These are phyloP conservation scores for Laburnicola sp. DNA, from an alignment of 2,329 filamentous ascomycete genomes.

Conservation along the genomic window DNA sequence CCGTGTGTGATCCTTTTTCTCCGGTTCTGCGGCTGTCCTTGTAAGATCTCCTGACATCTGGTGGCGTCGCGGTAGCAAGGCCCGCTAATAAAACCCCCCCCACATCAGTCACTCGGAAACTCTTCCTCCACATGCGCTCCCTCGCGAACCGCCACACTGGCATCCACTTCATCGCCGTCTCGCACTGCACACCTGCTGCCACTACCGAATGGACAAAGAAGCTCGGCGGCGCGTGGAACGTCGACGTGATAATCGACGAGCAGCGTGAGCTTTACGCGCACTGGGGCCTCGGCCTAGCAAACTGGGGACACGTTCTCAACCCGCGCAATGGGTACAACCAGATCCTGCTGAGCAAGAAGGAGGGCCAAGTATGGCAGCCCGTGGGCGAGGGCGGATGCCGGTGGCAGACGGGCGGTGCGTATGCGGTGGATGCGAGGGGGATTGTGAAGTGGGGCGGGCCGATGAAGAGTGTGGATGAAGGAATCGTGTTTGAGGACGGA, in stretches of 20 bases:
- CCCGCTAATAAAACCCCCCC: neutral
- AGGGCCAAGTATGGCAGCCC: constrained; percentile 40
- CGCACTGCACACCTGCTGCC: constrained; percentile 60
- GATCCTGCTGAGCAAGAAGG: constrained; percentile 39
- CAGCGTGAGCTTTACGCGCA: constrained; percentile 61
- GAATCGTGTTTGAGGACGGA: constrained; percentile 35
- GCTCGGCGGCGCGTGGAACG: constrained; percentile 61
- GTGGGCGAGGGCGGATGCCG: constrained; percentile 42
- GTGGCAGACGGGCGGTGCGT: constrained; percentile 42
- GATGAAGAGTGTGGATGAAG: constrained; percentile 42
- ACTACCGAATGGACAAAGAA: constrained; percentile 62
- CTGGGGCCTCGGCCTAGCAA: constrained; percentile 60
- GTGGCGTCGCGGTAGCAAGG: neutral
- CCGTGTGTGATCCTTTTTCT: constrained; percentile 39
- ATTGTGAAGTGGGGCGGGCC: constrained; percentile 41
- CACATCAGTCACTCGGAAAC: constrained; percentile 45
- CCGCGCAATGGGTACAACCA: constrained; percentile 43
- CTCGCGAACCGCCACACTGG: constrained; percentile 57
- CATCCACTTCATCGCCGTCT: constrained; percentile 61
- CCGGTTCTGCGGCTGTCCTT: constrained; percentile 42
- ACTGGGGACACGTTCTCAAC: constrained; percentile 39
- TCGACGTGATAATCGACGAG: constrained; percentile 61
- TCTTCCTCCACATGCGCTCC: constrained; percentile 60
- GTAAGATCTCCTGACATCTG: constrained; percentile 21
- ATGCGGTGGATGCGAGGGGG: constrained; percentile 37